Conservation (phyloP, 208 protist species). For the Naegleria gruberi region DNA sequence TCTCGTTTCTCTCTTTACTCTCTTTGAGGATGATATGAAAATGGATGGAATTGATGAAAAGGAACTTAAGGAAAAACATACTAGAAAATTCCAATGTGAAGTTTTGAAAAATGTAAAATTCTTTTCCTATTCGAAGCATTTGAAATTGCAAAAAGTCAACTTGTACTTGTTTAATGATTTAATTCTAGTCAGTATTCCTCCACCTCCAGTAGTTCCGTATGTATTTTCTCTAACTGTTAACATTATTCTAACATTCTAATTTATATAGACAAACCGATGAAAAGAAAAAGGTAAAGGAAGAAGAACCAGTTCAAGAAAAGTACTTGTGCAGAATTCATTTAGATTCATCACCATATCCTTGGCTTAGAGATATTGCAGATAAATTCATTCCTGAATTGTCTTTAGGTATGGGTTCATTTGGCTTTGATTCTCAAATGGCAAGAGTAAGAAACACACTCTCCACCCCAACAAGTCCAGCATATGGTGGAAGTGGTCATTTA, state of each 20-base stretch:
- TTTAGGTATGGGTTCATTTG: neutral
- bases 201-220: neutral
- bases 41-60: neutral
- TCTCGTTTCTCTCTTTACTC: neutral
- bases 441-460: neutral
- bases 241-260: no score
- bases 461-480: neutral
- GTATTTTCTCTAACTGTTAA: neutral
- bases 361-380: neutral
- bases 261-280: neutral
- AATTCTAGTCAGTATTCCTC: neutral
- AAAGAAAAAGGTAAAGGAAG: neutral
- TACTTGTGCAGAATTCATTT: neutral
- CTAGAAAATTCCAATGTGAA: neutral
- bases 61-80: neutral
- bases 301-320: neutral
- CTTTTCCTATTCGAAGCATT: neutral
- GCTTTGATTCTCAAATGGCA: neutral
- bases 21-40: neutral
- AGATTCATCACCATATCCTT: neutral
- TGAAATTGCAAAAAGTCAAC: neutral
- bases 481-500: neutral
- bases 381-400: neutral
- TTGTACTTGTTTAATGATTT: neutral
- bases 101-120: neutral